Conservation (phyloP, 495 filamentous ascomycete genomes). For the Beverwykella pulmonaria region DNA sequence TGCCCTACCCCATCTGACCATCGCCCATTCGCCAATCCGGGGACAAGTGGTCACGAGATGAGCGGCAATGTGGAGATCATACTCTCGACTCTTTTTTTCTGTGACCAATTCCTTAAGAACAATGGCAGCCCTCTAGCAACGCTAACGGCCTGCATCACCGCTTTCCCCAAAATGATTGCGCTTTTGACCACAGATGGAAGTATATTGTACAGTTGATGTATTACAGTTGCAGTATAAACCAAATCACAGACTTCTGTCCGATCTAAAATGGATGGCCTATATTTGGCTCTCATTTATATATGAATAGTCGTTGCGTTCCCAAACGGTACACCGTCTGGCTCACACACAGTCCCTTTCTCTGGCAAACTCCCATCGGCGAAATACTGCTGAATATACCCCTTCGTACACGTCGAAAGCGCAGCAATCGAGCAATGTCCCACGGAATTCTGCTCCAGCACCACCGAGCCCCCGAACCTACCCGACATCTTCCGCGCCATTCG, state of each 20-base stretch:
- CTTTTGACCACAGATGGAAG: no score
- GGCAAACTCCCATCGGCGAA: slow-evolving; percentile 1
- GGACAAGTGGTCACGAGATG: not conserved
- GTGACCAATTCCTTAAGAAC: no score
- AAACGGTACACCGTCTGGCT: not conserved
- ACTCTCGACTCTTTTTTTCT: no score
- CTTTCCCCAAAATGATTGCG: no score
- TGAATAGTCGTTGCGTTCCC: not conserved
- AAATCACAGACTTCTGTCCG: no score
- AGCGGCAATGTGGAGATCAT: not conserved
- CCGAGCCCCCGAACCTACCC: not conserved
- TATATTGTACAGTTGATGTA: no score
- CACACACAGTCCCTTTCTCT: not conserved
- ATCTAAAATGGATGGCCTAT: no score
- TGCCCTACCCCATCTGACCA: not conserved
- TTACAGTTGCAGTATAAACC: no score
- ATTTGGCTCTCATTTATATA: not conserved
- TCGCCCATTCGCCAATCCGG: not conserved
- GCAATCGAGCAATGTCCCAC: not conserved
- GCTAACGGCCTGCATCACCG: no score
- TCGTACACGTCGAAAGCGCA: not conserved
- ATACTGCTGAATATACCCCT: not conserved
- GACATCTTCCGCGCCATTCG: slow-evolving; percentile 50
- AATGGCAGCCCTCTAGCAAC: no score
- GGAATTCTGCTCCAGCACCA: slow-evolving; percentile 1